Base-by-base conservation (phyloP, 2,329 filamentous ascomycete species). In the Curvularia eragrostidis region DNA sequence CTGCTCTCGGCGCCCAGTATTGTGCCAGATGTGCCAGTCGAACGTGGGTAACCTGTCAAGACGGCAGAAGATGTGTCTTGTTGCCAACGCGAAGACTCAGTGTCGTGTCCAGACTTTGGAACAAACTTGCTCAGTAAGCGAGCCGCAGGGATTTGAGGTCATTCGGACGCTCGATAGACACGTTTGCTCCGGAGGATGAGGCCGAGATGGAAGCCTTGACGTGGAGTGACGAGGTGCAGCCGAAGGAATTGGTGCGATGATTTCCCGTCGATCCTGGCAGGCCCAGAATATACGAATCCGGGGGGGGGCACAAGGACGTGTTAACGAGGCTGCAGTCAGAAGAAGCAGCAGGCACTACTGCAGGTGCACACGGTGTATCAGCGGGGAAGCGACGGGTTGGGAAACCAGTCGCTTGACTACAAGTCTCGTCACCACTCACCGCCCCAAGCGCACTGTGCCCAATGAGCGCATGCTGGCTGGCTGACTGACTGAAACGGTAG, bases 381-480 rank as follows among this genome's bases (percentile, higher is more conserved):
- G 69, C 59, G 61, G 66, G 59, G 58, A 68, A 46, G 53, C 34
- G 44, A 54, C 56, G 48, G 48, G 49, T 47, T 41, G 42, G 51
- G 61, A 50, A 60, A 55, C 57, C 57, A 58, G 57, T 62, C 57
- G 57, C 43, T 62, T 55, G 57, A 60, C 60, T 49, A 32, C 54
- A 55, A 54, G 56, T 59, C 46, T 62, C 54, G 54, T 57, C 62
- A 50, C 62, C 56, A 64, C 67, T 69, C 68, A 71, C 68, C 68
- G 69, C 68, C 55, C 42, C 34, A 9, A 13, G 34, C 47, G 41
- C 32, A 13, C 23, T n/a, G 19, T 21, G 39, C 18, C 19, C 32
- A 38, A 39, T 48, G 2, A 12, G n/a, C 8, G 10, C 8, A 15
- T 48, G 43, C n/a, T 34, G 48, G 53, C 47, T 42, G 41, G 21